Evolutionary conservation across 2,329 filamentous ascomycete genomes (phyloP).

Genomic region (Calonectria hongkongensis): DNA sequence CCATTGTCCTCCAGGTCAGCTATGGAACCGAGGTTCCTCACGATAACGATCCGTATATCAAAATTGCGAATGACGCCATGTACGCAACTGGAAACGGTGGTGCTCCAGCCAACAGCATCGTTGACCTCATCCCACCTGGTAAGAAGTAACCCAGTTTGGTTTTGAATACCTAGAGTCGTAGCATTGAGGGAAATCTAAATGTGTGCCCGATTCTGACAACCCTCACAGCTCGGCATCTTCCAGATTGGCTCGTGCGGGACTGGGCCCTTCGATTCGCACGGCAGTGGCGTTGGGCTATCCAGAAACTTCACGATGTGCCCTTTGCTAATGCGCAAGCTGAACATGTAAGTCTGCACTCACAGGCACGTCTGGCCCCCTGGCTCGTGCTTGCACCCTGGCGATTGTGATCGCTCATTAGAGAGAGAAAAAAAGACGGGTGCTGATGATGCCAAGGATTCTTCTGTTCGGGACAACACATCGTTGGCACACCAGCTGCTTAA

Average conservation of each 20-base stretch:
- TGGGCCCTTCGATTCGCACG: constrained; percentile 58
- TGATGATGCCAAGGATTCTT: constrained; percentile 45
- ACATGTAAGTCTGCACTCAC: constrained; percentile 49
- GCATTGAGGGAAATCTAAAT: not conserved
- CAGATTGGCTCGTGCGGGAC: constrained; percentile 56
- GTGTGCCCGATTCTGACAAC: constrained; percentile 32
- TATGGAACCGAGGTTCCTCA: constrained; percentile 56
- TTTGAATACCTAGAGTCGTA: not conserved
- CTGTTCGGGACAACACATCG: constrained; percentile 45
- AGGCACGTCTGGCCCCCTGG: constrained; percentile 7
- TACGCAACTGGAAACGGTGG: constrained; percentile 58
- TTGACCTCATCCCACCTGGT: constrained; percentile 67
- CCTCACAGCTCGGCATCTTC: constrained; percentile 50
- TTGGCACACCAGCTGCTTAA: constrained; percentile 53
- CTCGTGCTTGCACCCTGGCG: not conserved
- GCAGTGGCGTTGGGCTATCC: constrained; percentile 60
- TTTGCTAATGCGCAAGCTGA: constrained; percentile 55
- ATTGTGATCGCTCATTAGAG: constrained; percentile 17
- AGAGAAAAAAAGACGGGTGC: not conserved
- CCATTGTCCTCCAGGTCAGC: constrained; percentile 58
- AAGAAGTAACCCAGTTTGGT: constrained; percentile 24
- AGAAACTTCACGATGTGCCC: constrained; percentile 58
- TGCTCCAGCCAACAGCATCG: constrained; percentile 59
- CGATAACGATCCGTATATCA: constrained; percentile 56
- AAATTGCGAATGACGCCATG: constrained; percentile 57